These are phyloP conservation scores for Microsporum canis DNA, from an alignment of 2,329 filamentous ascomycete genomes.

Conservation along the genomic window DNA sequence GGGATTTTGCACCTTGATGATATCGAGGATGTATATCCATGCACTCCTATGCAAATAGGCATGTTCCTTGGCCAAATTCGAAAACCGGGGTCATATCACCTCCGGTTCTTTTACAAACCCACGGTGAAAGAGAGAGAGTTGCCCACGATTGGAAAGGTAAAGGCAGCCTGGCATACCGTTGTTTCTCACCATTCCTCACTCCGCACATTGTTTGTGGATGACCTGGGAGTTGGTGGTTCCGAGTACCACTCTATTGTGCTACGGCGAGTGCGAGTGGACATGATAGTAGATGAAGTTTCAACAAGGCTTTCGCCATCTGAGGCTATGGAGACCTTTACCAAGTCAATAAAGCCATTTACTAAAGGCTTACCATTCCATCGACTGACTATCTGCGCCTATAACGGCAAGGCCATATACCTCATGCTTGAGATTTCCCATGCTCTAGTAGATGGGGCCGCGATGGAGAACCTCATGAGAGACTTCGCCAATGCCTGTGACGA, in stretches of 20 bases:
- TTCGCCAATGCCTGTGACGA: constrained; percentile 24
- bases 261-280: background rate
- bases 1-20: background rate
- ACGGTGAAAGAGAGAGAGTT: background rate
- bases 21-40: constrained; percentile 9
- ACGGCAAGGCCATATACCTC: background rate
- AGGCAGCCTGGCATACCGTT: constrained; percentile 4
- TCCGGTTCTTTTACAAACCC: background rate
- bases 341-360: constrained; percentile 2
- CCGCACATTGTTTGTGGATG: background rate
- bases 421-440: constrained; percentile 33
- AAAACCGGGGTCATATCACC: constrained; percentile 1
- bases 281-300: background rate
- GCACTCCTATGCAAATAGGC: constrained; percentile 7
- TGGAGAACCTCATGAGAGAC: constrained; percentile 30
- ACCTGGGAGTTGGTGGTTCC: background rate
- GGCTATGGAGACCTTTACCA: background rate
- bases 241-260: background rate
- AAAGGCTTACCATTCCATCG: constrained; percentile 5
- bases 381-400: background rate
- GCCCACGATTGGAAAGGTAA: background rate
- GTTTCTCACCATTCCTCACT: background rate
- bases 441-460: constrained; percentile 33
- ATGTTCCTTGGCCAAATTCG: constrained; percentile 6
- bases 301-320: background rate